Evolutionary conservation across 2,329 filamentous ascomycete species (phyloP).

Genomic region (Myriosclerotinia duriaeana): DNA sequence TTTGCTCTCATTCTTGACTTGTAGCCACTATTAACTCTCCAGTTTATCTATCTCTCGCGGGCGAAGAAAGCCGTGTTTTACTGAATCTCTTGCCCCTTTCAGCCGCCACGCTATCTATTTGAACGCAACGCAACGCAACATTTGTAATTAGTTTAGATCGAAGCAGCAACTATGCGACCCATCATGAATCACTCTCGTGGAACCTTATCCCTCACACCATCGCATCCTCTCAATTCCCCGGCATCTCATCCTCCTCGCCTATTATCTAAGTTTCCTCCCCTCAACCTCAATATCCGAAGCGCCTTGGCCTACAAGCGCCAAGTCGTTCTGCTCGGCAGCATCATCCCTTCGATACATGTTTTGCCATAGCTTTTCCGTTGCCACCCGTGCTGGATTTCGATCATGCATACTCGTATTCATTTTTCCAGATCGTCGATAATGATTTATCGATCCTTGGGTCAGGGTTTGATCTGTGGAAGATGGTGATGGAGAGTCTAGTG

Average conservation of each 20-base stretch:
- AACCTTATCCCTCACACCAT: background rate
- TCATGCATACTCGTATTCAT: background rate
- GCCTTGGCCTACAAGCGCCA: no score
- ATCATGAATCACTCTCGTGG: no score
- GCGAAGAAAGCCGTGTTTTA: no score
- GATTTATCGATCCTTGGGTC: background rate
- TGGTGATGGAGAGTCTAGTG: background rate
- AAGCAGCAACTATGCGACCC: no score
- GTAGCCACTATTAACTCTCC: no score
- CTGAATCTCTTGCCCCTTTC: no score
- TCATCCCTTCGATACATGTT: background rate
- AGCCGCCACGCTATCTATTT: background rate
- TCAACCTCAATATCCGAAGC: background rate
- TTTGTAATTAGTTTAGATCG: no score
- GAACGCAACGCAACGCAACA: background rate
- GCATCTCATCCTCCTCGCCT: no score
- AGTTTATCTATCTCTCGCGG: no score
- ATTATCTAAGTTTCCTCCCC: background rate
- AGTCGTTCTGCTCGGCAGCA: no score
- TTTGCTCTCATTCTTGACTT: no score
- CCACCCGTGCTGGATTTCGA: background rate
- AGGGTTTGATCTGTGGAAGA: background rate
- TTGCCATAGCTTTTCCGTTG: background rate
- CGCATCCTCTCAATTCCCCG: no score
- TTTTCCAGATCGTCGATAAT: background rate